A percentile compares a stretch with the other conserved stretches of the same genome.
These are phyloP conservation scores for Begonia masoniana DNA, from an alignment of 306 rosid genomes.

Conservation along the genomic window DNA sequence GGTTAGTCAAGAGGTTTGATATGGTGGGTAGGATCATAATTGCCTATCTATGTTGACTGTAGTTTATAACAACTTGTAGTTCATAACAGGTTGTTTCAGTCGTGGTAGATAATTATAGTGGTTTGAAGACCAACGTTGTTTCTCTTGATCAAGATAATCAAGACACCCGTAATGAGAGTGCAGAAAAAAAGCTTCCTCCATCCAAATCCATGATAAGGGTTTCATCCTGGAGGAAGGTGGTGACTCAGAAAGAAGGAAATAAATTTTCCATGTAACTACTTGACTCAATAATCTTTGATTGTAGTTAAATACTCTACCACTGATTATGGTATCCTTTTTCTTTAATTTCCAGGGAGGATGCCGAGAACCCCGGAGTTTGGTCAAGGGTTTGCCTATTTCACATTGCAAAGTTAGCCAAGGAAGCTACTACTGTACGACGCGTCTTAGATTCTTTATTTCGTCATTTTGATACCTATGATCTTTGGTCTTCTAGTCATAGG, in stretches of 20 bases:
- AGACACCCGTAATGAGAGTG: slow-evolving; percentile 30
- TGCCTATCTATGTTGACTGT: no score
- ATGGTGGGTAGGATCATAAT: no score
- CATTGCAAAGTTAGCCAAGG: slow-evolving; percentile 90
- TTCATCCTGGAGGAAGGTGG: slow-evolving; percentile 51
- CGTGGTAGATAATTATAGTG: slow-evolving; percentile 72
- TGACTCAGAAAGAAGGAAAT: slow-evolving; percentile 16
- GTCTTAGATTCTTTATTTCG: slow-evolving; percentile 81
- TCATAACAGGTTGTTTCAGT: slow-evolving; percentile 48
- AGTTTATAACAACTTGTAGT: not conserved
- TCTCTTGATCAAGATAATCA: slow-evolving; percentile 16
- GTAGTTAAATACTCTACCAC: slow-evolving; percentile 3
- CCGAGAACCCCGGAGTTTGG: slow-evolving; percentile 70
- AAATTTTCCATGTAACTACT: slow-evolving; percentile 6
- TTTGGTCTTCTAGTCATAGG: slow-evolving; percentile 61
- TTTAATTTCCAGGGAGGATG: slow-evolving; percentile 57
- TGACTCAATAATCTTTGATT: slow-evolving; percentile 41
- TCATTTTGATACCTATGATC: slow-evolving; percentile 52
- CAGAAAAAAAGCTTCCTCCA: slow-evolving; percentile 39
- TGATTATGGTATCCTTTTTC: slow-evolving; percentile 8
- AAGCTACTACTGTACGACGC: slow-evolving; percentile 80
- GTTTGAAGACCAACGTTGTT: slow-evolving; percentile 16
- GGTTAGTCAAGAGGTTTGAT: no score
- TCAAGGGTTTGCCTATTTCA: slow-evolving; percentile 76
- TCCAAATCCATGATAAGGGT: slow-evolving; percentile 28